Conservation (phyloP, 1,284 basidiomycete genomes). For the Malassezia sympodialis region DNA sequence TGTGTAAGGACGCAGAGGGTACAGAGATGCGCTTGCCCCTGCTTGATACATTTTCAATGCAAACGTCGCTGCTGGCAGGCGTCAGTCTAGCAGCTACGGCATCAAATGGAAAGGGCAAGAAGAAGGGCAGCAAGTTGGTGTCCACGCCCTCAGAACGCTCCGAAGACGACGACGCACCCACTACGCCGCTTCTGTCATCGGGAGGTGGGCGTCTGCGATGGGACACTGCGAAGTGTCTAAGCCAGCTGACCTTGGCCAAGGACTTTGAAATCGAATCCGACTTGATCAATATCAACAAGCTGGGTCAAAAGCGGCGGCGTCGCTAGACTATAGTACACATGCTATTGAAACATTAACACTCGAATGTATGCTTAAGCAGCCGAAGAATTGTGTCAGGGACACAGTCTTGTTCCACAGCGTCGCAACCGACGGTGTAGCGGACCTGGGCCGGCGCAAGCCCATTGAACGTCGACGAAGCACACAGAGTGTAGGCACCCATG, state of each 20-base stretch:
- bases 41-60: constrained; percentile 3
- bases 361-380: not conserved
- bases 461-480: constrained; percentile 79
- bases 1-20: constrained; percentile 6
- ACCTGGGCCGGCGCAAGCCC: constrained; percentile 52
- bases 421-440: constrained; percentile 49
- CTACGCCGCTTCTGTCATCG: constrained; percentile 26
- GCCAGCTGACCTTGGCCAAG: constrained; percentile 41
- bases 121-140: constrained; percentile 18
- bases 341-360: not conserved
- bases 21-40: constrained; percentile 2
- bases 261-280: constrained; percentile 47
- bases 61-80: constrained; percentile 12
- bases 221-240: constrained; percentile 43
- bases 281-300: constrained; percentile 45
- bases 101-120: constrained; percentile 8
- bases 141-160: constrained; percentile 11
- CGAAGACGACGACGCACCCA: constrained; percentile 27
- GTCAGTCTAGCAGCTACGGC: constrained; percentile 5
- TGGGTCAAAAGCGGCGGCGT: constrained; percentile 36
- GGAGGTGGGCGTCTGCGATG: constrained; percentile 38
- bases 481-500: constrained; percentile 89
- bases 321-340: constrained; percentile 6
- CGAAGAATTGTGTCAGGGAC: constrained; percentile 7
- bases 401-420: constrained; percentile 9